phyloP scores from a whole-genome alignment of 2,329 filamentous ascomycete species.

The Massarina eburnea region DNA sequence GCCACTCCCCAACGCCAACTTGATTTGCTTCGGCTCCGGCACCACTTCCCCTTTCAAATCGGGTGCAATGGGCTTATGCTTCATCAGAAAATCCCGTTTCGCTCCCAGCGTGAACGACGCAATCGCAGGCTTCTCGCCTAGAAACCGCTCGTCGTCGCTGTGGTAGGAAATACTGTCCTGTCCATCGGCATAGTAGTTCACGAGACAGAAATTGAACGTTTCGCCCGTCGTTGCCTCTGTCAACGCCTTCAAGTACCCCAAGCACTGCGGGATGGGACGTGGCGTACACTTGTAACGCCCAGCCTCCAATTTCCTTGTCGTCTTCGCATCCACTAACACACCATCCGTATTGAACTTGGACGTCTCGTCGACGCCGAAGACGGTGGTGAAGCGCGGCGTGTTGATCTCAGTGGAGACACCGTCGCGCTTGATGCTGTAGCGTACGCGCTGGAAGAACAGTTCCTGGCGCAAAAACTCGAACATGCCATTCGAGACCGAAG shows the following conservation, averaged over 20 bases:
- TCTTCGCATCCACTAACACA: constrained; percentile 46
- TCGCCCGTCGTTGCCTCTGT: constrained; percentile 68
- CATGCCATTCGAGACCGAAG: constrained; percentile 57
- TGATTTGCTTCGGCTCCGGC: constrained; percentile 48
- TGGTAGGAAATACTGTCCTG: constrained; percentile 78
- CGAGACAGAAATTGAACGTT: constrained; percentile 75
- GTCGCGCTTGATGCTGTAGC: constrained; percentile 70
- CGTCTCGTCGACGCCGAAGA: constrained; percentile 66
- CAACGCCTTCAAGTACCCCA: constrained; percentile 63
- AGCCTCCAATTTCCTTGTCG: constrained; percentile 42
- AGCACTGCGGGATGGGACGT: constrained; percentile 69
- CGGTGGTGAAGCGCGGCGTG: constrained; percentile 63
- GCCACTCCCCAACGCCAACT: constrained; percentile 62
- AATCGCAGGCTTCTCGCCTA: constrained; percentile 69
- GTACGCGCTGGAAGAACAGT: constrained; percentile 74
- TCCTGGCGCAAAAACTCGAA: constrained; percentile 73
- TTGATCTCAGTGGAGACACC: constrained; percentile 64
- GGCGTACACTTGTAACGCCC: constrained; percentile 63
- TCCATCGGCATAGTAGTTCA: constrained; percentile 81
- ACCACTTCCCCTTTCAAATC: constrained; percentile 28
- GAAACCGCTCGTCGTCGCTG: constrained; percentile 77
- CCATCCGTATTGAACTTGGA: constrained; percentile 54
- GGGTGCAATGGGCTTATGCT: constrained; percentile 65
- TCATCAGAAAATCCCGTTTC: constrained; percentile 74
- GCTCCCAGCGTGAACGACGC: constrained; percentile 75